Conservation (phyloP, 2,329 filamentous ascomycete genomes). For the Endoconidiophora laricicola region DNA sequence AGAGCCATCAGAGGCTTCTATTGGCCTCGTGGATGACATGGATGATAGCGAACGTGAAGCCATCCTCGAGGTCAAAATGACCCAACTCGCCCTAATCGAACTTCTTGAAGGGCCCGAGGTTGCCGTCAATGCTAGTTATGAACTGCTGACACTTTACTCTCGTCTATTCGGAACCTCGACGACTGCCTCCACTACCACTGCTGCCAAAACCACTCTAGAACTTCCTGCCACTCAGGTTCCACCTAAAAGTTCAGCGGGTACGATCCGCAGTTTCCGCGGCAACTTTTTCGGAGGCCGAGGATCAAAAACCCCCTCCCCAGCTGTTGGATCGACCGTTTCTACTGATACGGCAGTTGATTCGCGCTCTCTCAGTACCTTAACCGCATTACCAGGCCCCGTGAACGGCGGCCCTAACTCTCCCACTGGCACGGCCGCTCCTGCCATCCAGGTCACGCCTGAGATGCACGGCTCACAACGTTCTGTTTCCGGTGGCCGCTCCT, state of each 20-base stretch:
- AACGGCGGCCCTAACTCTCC: slow-evolving; percentile 24
- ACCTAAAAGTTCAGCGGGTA: slow-evolving; percentile 55
- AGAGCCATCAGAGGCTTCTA: slow-evolving; percentile 14
- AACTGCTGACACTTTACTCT: slow-evolving; percentile 67
- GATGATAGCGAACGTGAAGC: slow-evolving; percentile 69
- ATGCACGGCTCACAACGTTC: background rate
- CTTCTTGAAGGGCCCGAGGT: slow-evolving; percentile 66
- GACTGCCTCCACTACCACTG: background rate
- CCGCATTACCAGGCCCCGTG: slow-evolving; percentile 28
- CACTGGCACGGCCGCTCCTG: slow-evolving; percentile 19
- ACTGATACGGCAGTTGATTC: slow-evolving; percentile 1
- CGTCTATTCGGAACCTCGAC: slow-evolving; percentile 48
- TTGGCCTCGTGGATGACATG: slow-evolving; percentile 54
- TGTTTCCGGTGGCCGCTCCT: slow-evolving; percentile 7
- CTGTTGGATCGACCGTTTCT: slow-evolving; percentile 4
- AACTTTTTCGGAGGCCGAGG: slow-evolving; percentile 55
- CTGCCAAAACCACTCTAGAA: slow-evolving; percentile 4
- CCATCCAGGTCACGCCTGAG: slow-evolving; percentile 9
- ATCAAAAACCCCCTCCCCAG: slow-evolving; percentile 2
- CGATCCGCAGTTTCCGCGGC: slow-evolving; percentile 49
- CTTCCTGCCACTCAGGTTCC: slow-evolving; percentile 2
- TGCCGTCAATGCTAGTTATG: slow-evolving; percentile 76
- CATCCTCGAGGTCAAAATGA: slow-evolving; percentile 91
- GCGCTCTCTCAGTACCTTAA: slow-evolving; percentile 19
- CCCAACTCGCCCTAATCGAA: slow-evolving; percentile 72